Evolutionary conservation across 2,329 filamentous ascomycete species (phyloP).

Genomic region (Lecanoromycetidae sp.): DNA sequence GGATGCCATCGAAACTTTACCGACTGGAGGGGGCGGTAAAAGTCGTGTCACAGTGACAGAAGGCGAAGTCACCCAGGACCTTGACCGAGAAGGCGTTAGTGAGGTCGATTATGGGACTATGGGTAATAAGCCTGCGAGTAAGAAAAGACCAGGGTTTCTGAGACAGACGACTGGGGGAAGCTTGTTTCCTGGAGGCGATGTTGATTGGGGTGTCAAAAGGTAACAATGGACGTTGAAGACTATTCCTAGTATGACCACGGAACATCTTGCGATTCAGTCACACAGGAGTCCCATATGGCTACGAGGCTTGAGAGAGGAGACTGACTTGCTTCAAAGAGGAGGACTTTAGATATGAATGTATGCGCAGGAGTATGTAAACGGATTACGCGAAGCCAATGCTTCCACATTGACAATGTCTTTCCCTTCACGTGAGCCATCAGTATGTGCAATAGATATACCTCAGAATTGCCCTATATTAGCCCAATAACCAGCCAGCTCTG

Average conservation of each 20-base stretch:
- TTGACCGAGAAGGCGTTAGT: not conserved
- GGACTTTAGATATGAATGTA: too few species aligned
- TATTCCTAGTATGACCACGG: too few species aligned
- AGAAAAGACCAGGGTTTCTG: not conserved
- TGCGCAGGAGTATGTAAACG: too few species aligned
- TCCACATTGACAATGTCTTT: too few species aligned
- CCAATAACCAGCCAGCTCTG: too few species aligned
- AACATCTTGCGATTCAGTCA: not conserved
- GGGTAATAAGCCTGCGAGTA: not conserved
- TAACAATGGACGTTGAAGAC: too few species aligned
- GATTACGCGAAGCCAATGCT: too few species aligned
- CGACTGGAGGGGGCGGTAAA: not conserved
- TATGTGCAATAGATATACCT: too few species aligned
- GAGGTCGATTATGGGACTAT: conserved; percentile 7
- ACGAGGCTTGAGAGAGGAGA: conserved; percentile 34
- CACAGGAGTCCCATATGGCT: not conserved
- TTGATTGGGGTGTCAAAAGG: not conserved
- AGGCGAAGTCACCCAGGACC: not conserved
- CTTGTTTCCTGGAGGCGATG: not conserved
- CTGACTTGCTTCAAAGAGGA: too few species aligned
- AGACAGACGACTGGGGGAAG: not conserved
- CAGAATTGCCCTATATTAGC: too few species aligned
- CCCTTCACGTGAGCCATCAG: too few species aligned
- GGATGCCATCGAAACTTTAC: not conserved
- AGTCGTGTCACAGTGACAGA: not conserved